phyloP scores from a whole-genome alignment of 371 early-diverging fungal genomes.

The Mucor velutinosus region DNA sequence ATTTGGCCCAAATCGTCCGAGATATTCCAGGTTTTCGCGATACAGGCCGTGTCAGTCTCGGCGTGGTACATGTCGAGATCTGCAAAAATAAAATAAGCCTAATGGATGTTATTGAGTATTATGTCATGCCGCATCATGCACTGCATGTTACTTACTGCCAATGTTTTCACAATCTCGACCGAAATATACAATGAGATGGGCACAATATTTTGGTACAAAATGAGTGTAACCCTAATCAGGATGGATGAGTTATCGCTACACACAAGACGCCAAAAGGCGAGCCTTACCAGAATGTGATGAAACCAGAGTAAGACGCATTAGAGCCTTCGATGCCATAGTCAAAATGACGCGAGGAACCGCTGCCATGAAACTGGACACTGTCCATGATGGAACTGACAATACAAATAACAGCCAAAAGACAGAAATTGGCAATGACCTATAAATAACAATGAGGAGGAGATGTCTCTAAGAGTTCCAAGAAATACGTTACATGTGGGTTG shows the following conservation, averaged over 20 bases:
- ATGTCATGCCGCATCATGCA: conserved; percentile 12
- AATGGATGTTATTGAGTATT: background rate
- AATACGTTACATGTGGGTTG: conserved; percentile 79
- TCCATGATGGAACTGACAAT: conserved; percentile 63
- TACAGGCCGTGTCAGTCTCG: conserved; percentile 75
- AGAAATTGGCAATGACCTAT: conserved; percentile 54
- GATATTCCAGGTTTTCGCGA: conserved; percentile 87
- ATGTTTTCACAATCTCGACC: conserved; percentile 88
- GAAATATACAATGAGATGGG: conserved; percentile 98
- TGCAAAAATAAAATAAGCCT: conserved; percentile 79
- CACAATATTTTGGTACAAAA: conserved; percentile 63
- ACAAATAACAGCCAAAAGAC: conserved; percentile 55
- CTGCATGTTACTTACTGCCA: conserved; percentile 45
- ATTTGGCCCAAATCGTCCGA: conserved; percentile 91
- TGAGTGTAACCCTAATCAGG: conserved; percentile 57
- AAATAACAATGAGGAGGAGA: background rate
- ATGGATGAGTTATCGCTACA: background rate
- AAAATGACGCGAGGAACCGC: conserved; percentile 35
- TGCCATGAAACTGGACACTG: conserved; percentile 53
- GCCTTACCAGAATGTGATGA: conserved; percentile 53
- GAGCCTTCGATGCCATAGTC: conserved; percentile 40
- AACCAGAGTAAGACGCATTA: conserved; percentile 41
- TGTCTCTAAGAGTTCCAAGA: background rate
- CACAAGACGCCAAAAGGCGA: background rate
- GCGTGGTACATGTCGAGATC: conserved; percentile 89